Percentiles rank a stretch among this genome's conserved stretches.
phyloP scores from a whole-genome alignment of 306 rosid genomes.

The Cucurbita moschata region DNA sequence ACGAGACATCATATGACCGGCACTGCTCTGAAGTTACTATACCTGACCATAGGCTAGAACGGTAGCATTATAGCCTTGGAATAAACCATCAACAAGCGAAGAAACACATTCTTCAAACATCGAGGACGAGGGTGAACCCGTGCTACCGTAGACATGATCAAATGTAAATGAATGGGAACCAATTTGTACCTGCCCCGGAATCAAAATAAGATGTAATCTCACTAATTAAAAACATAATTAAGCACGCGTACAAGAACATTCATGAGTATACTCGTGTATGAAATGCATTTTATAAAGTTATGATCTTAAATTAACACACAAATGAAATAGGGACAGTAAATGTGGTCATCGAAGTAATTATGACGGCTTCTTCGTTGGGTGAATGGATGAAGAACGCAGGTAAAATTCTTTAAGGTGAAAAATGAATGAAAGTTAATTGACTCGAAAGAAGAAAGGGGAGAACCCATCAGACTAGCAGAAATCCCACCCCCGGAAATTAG shows the following conservation, averaged over 20 bases:
- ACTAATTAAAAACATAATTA: not conserved
- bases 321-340: not conserved
- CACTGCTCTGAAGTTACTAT: conserved; percentile 2
- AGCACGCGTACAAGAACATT: not conserved
- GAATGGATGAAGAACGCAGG: not conserved
- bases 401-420: not conserved
- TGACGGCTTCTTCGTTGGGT: conserved; percentile 1
- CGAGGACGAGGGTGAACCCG: conserved; percentile 60
- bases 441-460: not conserved
- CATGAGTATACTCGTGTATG: not conserved
- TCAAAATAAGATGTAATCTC: conserved; percentile 9
- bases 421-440: not conserved
- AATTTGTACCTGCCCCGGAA: conserved; percentile 68
- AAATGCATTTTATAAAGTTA: not conserved
- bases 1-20: not conserved
- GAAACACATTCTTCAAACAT: conserved; percentile 87
- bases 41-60: conserved; percentile 99
- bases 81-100: conserved; percentile 84
- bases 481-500: not conserved
- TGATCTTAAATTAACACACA: not conserved
- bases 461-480: not conserved
- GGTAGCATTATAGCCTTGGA: conserved; percentile 98
- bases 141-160: conserved; percentile 95
- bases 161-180: conserved; percentile 93
- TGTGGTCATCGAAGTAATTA: not conserved